Percentiles rank a stretch among this genome's conserved stretches.
phyloP scores from a whole-genome alignment of 306 rosid species.

The Comarum palustre region DNA sequence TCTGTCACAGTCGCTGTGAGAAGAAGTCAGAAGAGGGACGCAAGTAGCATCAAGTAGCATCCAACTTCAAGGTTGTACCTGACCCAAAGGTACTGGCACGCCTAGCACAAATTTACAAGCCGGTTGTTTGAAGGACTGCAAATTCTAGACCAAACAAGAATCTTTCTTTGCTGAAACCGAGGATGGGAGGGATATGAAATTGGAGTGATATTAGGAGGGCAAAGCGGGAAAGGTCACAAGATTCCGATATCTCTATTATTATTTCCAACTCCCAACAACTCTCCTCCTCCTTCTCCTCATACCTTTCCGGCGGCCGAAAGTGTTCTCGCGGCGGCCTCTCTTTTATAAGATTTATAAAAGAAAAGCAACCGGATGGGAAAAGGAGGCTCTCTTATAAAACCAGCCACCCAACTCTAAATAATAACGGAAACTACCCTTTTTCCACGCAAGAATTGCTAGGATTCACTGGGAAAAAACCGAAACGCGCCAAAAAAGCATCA shows the following conservation, averaged over 20 bases:
- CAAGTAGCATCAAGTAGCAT: too few relatives aligned
- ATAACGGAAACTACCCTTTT: constrained; percentile 8
- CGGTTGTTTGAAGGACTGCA: too few relatives aligned
- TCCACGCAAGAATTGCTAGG: neutral
- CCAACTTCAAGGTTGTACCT: too few relatives aligned
- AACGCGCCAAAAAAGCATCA: neutral
- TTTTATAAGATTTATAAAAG: constrained; percentile 6
- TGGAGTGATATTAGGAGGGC: neutral
- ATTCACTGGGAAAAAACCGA: neutral
- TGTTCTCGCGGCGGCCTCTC: constrained; percentile 5
- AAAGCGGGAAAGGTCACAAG: constrained; percentile 1
- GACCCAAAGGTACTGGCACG: too few relatives aligned
- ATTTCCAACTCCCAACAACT: neutral
- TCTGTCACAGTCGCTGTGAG: too few relatives aligned
- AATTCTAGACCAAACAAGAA: too few relatives aligned
- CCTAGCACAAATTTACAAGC: too few relatives aligned
- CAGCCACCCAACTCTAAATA: neutral
- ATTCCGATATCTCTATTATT: constrained; percentile 2
- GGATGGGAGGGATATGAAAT: constrained; percentile 1
- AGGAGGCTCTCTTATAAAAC: neutral
- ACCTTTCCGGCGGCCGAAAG: constrained; percentile 38
- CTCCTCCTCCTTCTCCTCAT: neutral
- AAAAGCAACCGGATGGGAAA: neutral
- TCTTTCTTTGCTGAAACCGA: constrained; percentile 14
- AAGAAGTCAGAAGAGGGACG: too few relatives aligned